Evolutionary conservation across 2,329 filamentous ascomycete genomes (phyloP).

Genomic region (Aspergillus nomiae): DNA sequence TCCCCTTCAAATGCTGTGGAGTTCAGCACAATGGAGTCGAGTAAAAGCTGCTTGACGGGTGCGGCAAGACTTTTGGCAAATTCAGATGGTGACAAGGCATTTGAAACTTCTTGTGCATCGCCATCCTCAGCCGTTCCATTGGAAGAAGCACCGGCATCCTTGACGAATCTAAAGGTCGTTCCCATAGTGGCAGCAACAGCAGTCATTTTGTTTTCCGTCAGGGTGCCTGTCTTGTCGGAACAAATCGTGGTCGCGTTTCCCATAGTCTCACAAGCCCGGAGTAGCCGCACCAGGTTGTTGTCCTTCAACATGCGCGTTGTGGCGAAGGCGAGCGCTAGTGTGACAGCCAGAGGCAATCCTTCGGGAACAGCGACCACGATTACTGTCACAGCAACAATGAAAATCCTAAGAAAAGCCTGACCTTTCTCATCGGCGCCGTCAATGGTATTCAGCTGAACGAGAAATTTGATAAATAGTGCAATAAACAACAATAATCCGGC

Average conservation of each 20-base stretch:
- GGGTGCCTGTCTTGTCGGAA: conserved; percentile 67
- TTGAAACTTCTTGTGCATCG: conserved; percentile 23
- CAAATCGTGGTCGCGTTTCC: conserved; percentile 66
- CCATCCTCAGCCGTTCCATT: conserved; percentile 26
- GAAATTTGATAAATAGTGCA: conserved; percentile 76
- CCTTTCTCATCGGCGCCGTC: conserved; percentile 53
- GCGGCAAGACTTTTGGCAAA: conserved; percentile 56
- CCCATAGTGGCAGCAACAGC: conserved; percentile 61
- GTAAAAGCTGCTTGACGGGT: conserved; percentile 58
- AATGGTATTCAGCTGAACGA: conserved; percentile 61
- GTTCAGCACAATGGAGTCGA: conserved; percentile 67
- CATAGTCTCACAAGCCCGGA: conserved; percentile 65
- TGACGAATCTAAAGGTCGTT: conserved; percentile 41
- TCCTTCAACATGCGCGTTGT: conserved; percentile 65
- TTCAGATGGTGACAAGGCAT: conserved; percentile 55
- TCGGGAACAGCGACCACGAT: conserved; percentile 64
- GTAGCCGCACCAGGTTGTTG: conserved; percentile 62
- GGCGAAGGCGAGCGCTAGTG: conserved; percentile 63
- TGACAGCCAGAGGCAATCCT: conserved; percentile 62
- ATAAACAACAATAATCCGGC: conserved; percentile 76
- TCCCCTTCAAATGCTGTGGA: conserved; percentile 71
- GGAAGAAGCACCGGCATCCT: conserved; percentile 40
- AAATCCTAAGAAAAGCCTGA: conserved; percentile 60
- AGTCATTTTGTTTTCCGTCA: conserved; percentile 66
- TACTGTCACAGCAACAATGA: conserved; percentile 61